Conservation (phyloP, 2,329 filamentous ascomycete genomes). For the Teratosphaeria destructans region DNA sequence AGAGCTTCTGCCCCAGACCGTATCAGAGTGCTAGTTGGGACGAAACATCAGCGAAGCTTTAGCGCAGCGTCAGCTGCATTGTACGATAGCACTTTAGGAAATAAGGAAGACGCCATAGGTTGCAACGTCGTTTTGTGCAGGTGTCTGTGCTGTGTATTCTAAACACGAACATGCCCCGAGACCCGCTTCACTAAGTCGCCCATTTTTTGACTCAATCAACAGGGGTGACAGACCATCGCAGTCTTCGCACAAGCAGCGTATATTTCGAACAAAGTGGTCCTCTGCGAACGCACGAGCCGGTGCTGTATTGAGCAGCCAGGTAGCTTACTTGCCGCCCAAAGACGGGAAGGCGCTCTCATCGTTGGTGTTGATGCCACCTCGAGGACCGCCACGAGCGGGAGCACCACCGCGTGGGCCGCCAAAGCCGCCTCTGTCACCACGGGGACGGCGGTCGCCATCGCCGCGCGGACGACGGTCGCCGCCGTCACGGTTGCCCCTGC, state of each 20-base stretch:
- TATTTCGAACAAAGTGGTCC: background rate
- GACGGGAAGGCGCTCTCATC: conserved; percentile 26
- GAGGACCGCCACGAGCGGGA: conserved; percentile 13
- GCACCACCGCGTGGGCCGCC: conserved; percentile 29
- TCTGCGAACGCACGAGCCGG: background rate
- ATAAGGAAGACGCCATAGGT: background rate
- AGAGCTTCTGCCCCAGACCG: no score
- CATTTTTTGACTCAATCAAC: background rate
- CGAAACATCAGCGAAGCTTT: background rate
- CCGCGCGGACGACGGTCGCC: conserved; percentile 42
- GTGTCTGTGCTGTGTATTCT: background rate
- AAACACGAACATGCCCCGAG: background rate
- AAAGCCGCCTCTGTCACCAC: conserved; percentile 34
- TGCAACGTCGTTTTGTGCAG: background rate
- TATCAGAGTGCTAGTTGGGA: no score
- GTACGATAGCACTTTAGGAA: background rate
- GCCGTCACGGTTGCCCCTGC: conserved; percentile 33
- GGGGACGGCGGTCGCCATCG: conserved; percentile 35
- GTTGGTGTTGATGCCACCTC: conserved; percentile 20
- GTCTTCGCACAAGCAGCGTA: background rate
- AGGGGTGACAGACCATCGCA: background rate
- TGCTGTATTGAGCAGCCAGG: background rate
- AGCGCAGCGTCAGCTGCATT: background rate
- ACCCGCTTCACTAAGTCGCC: background rate
- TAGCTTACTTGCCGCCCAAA: conserved; percentile 15